Conservation (phyloP, 2,329 filamentous ascomycete genomes). For the Albifimbria verrucaria region DNA sequence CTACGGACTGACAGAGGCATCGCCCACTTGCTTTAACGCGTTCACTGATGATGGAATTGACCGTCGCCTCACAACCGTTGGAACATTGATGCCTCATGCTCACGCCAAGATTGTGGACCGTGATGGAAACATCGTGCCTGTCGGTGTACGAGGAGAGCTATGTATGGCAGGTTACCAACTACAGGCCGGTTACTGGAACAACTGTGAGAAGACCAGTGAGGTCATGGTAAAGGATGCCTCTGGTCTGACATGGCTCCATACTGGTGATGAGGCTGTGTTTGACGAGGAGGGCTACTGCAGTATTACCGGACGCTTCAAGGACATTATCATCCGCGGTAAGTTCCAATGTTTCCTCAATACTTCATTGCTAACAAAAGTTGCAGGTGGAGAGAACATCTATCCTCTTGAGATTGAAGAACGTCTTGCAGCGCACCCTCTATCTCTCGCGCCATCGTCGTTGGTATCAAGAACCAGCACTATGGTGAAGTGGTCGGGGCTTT, state of each 20-base stretch:
- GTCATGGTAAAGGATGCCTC: constrained; percentile 23
- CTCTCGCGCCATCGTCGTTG: constrained; percentile 70
- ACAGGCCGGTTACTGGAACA: constrained; percentile 63
- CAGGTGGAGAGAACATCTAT: constrained; percentile 85
- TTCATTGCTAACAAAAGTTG: constrained; percentile 61
- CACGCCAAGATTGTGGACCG: constrained; percentile 61
- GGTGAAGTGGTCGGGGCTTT: constrained; percentile 77
- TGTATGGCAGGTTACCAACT: constrained; percentile 59
- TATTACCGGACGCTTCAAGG: constrained; percentile 68
- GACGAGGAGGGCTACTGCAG: constrained; percentile 38
- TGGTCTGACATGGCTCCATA: constrained; percentile 50
- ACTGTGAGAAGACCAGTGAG: constrained; percentile 30
- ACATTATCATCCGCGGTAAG: constrained; percentile 65
- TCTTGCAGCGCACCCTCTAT: constrained; percentile 66
- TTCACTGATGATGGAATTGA: constrained; percentile 61
- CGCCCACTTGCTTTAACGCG: constrained; percentile 59
- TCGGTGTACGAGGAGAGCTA: constrained; percentile 58
- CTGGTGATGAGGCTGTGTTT: constrained; percentile 52
- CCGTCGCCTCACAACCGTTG: constrained; percentile 62
- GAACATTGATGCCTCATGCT: constrained; percentile 57
- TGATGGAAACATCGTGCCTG: constrained; percentile 46
- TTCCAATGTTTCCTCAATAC: neutral
- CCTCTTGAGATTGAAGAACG: constrained; percentile 81
- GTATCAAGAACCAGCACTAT: constrained; percentile 69
- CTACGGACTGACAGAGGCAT: constrained; percentile 67